Percentiles rank a stretch among this genome's conserved stretches.
phyloP scores from a whole-genome alignment of 192 early-diverging fungal genomes.

The Powellomyces hirtus region DNA sequence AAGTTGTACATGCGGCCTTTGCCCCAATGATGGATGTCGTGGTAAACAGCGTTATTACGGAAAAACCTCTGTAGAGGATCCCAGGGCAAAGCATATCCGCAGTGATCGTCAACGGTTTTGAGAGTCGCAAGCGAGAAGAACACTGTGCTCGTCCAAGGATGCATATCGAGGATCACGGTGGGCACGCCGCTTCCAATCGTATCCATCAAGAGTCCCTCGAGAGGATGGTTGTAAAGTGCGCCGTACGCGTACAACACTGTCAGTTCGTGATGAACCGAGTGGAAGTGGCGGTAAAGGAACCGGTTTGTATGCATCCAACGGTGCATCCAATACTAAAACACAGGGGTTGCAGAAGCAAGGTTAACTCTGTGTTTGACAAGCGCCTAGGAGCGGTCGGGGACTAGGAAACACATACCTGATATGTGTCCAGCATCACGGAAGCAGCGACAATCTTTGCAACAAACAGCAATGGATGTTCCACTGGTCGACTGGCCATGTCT shows the following conservation, averaged over 20 bases:
- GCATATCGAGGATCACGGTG: constrained; percentile 63
- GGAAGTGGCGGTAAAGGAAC: constrained; percentile 72
- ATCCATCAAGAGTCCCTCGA: constrained; percentile 78
- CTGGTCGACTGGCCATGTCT: constrained; percentile 20
- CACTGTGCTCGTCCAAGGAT: constrained; percentile 60
- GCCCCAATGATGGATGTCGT: constrained; percentile 55
- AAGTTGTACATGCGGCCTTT: constrained; percentile 54
- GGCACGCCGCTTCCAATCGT: constrained; percentile 65
- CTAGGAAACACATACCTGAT: constrained; percentile 48
- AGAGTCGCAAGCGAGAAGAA: constrained; percentile 75
- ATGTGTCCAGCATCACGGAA: constrained; percentile 42
- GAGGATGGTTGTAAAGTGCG: constrained; percentile 78
- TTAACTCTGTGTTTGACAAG: too few species aligned
- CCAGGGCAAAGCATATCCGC: constrained; percentile 75
- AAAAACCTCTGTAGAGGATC: constrained; percentile 68
- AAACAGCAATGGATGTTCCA: constrained; percentile 33
- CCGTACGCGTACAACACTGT: constrained; percentile 79
- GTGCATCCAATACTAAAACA: constrained; percentile 68
- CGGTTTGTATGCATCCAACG: constrained; percentile 67
- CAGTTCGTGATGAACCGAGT: constrained; percentile 72
- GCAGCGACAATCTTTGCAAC: constrained; percentile 37
- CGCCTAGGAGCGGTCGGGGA: too few species aligned
- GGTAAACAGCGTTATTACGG: constrained; percentile 72
- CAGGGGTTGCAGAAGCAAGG: background rate
- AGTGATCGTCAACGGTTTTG: constrained; percentile 84